Conservation (phyloP, 257 asterid species). For the Datura wrightii region DNA sequence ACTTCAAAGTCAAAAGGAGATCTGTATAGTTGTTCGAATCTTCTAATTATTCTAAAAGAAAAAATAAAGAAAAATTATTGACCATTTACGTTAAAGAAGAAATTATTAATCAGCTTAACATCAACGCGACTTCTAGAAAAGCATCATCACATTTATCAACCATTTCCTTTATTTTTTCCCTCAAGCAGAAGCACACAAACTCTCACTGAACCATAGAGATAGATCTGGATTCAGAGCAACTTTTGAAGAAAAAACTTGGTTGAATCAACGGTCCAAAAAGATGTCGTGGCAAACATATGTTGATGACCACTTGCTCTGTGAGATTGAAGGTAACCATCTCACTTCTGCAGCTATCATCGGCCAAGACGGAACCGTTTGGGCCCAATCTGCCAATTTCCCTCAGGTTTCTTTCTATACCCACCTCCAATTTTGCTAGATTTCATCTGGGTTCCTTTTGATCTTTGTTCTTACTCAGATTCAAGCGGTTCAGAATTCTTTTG, state of each 20-base stretch:
- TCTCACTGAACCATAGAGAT: not conserved
- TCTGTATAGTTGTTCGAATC: not conserved
- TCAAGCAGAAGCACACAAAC: not conserved
- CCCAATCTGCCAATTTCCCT: conserved; percentile 43
- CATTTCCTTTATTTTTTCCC: not conserved
- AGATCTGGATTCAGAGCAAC: not conserved
- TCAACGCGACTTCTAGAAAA: conserved; percentile 40
- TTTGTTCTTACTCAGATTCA: not conserved
- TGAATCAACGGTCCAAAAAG: not conserved
- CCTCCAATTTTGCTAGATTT: not conserved
- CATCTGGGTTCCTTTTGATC: not conserved
- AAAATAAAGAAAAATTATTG: not conserved
- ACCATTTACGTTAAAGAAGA: not conserved
- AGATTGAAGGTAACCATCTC: conserved; percentile 47
- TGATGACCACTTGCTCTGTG: conserved; percentile 47
- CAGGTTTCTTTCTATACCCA: conserved; percentile 34
- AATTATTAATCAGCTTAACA: conserved; percentile 33
- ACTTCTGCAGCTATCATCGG: conserved; percentile 46
- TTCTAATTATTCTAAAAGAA: not conserved
- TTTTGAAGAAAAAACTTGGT: not conserved
- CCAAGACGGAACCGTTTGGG: conserved; percentile 47
- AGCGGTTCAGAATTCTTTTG: not conserved
- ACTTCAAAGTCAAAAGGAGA: not conserved
- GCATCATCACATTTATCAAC: not conserved
- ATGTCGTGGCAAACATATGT: conserved; percentile 51